phyloP scores from a whole-genome alignment of 192 early-diverging fungal species.

The Phycomyces nitens region DNA sequence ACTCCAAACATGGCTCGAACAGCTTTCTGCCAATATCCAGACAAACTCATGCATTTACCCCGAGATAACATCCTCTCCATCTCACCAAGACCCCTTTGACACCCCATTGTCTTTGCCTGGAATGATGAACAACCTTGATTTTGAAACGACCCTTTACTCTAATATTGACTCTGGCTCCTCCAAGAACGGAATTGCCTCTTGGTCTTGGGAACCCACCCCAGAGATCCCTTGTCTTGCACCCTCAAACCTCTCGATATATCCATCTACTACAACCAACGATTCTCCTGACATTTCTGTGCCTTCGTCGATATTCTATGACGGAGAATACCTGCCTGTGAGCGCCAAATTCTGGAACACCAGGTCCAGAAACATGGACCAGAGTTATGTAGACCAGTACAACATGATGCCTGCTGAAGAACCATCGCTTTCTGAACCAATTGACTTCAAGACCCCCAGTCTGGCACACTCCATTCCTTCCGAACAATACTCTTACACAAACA shows the following conservation, averaged over 20 bases:
- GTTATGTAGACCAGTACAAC: background rate
- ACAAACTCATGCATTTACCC: slow-evolving; percentile 19
- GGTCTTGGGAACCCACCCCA: slow-evolving; percentile 3
- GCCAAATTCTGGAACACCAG: background rate
- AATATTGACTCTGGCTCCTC: background rate
- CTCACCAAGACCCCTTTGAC: background rate
- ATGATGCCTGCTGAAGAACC: background rate
- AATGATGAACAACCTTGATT: background rate
- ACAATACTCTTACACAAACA: too few species aligned
- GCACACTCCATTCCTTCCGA: background rate
- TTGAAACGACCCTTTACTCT: background rate
- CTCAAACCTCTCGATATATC: background rate
- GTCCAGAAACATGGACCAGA: background rate
- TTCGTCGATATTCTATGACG: background rate
- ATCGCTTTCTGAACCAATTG: slow-evolving; percentile 9
- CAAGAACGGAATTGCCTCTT: background rate
- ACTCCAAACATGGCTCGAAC: slow-evolving; percentile 26
- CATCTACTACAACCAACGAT: slow-evolving; percentile 1
- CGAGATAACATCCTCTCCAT: background rate
- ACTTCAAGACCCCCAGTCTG: background rate
- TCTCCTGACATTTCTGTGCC: background rate
- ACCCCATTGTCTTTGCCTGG: background rate
- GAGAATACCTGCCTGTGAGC: background rate
- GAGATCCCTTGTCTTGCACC: background rate
- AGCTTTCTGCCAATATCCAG: slow-evolving; percentile 25